These are phyloP conservation scores for Trichoderma polysporum DNA, from an alignment of 2,329 filamentous ascomycete genomes.

Conservation along the genomic window DNA sequence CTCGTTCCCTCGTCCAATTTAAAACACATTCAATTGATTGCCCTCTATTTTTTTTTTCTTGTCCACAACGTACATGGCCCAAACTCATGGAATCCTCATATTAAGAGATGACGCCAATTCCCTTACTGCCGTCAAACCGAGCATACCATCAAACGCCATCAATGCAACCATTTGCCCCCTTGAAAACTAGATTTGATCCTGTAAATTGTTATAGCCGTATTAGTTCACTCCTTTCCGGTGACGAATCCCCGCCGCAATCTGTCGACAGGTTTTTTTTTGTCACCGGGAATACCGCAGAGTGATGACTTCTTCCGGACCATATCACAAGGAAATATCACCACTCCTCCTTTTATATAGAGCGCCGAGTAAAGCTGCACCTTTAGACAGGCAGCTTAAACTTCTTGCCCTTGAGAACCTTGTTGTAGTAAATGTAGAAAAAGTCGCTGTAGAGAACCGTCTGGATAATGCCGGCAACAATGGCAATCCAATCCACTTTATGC, in stretches of 20 bases:
- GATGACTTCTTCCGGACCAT: neutral
- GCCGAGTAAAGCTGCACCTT: constrained; percentile 25
- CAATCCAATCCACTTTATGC: constrained; percentile 78
- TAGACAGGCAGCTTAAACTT: constrained; percentile 85
- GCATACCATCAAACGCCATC: constrained; percentile 33
- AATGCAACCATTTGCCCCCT: constrained; percentile 27
- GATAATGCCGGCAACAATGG: constrained; percentile 82
- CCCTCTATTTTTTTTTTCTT: constrained; percentile 28
- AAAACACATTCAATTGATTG: constrained; percentile 20
- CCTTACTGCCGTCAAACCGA: constrained; percentile 29
- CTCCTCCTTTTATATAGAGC: constrained; percentile 3
- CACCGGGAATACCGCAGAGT: neutral
- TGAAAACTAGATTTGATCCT: neutral
- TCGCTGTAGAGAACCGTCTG: constrained; percentile 97
- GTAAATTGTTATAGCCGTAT: neutral
- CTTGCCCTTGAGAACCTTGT: constrained; percentile 86
- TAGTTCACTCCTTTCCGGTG: neutral
- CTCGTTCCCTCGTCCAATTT: neutral
- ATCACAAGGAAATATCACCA: neutral
- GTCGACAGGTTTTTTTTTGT: neutral
- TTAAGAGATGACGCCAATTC: constrained; percentile 31
- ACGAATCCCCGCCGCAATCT: neutral
- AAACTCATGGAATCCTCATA: constrained; percentile 28
- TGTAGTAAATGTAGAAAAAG: constrained; percentile 99
- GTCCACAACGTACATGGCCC: constrained; percentile 23